phyloP scores from a whole-genome alignment of 2,329 filamentous ascomycete genomes.

The Colletotrichum zoysiae region DNA sequence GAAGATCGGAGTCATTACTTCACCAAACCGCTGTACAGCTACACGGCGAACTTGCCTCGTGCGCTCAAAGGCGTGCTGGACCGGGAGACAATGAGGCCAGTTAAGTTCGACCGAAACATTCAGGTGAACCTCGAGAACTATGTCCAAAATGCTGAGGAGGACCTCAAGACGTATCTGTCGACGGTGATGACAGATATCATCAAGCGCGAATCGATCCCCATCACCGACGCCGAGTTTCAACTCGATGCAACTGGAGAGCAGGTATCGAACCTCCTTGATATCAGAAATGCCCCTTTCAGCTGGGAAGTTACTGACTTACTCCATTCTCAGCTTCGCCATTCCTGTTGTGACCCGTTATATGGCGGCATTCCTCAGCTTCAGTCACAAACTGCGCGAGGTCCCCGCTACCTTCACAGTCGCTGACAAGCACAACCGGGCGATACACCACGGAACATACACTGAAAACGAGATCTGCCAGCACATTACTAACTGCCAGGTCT shows the following conservation, averaged over 20 bases:
- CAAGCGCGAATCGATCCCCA: background rate
- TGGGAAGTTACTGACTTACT: background rate
- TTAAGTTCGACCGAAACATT: background rate
- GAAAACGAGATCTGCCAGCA: conserved; percentile 1
- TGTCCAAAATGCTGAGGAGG: background rate
- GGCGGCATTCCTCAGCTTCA: background rate
- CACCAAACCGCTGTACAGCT: background rate
- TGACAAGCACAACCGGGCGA: background rate
- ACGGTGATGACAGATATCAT: background rate
- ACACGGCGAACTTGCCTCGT: background rate
- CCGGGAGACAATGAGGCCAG: background rate
- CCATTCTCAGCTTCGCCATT: background rate
- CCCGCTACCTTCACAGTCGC: background rate
- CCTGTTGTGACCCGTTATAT: background rate
- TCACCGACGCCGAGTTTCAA: background rate
- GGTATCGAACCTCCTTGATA: background rate
- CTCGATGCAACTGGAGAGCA: background rate
- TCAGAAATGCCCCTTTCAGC: background rate
- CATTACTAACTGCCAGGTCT: background rate
- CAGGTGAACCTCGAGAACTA: background rate
- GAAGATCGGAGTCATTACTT: background rate
- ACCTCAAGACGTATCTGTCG: background rate
- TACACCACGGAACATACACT: background rate
- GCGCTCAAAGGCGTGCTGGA: background rate
- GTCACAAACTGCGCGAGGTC: background rate